A percentile compares a stretch with the other conserved stretches of the same genome.
Evolutionary conservation across 2,329 filamentous ascomycete species (phyloP).

Genomic region (Scytalidium lignicola): DNA sequence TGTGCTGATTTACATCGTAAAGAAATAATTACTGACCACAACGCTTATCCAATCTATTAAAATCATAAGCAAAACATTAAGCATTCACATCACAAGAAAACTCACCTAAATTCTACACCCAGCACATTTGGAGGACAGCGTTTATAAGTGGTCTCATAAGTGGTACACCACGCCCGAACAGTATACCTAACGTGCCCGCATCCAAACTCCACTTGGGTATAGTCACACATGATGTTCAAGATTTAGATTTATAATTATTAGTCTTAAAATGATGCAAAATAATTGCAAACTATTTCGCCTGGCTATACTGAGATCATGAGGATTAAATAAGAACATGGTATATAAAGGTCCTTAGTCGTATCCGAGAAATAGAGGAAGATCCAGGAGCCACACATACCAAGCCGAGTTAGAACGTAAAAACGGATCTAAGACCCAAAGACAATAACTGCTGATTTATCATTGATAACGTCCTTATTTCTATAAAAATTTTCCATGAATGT

Average conservation of each 20-base stretch:
- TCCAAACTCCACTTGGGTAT: constrained; percentile 52
- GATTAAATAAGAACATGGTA: too few species aligned
- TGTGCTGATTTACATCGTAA: neutral
- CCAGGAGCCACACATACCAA: too few species aligned
- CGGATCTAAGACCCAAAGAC: too few species aligned
- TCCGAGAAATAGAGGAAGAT: too few species aligned
- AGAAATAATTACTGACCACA: constrained; percentile 19
- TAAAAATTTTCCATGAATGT: too few species aligned
- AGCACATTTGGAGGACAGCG: constrained; percentile 51
- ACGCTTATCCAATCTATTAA: constrained; percentile 21
- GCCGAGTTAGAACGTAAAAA: too few species aligned
- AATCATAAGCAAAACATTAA: constrained; percentile 3
- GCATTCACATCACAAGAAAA: neutral
- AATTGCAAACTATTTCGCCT: neutral
- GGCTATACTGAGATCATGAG: too few species aligned
- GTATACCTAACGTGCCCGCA: constrained; percentile 51
- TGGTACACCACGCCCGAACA: constrained; percentile 49
- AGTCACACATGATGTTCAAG: constrained; percentile 49
- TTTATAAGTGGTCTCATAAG: constrained; percentile 44
- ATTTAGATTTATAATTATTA: neutral
- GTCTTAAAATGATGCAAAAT: neutral
- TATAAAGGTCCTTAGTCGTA: too few species aligned
- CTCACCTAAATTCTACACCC: constrained; percentile 23
- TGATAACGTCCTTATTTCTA: too few species aligned
- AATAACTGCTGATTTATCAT: too few species aligned